These are phyloP conservation scores for Auriculariales sp. DNA, from an alignment of 768 basidiomycete genomes.

Conservation along the genomic window DNA sequence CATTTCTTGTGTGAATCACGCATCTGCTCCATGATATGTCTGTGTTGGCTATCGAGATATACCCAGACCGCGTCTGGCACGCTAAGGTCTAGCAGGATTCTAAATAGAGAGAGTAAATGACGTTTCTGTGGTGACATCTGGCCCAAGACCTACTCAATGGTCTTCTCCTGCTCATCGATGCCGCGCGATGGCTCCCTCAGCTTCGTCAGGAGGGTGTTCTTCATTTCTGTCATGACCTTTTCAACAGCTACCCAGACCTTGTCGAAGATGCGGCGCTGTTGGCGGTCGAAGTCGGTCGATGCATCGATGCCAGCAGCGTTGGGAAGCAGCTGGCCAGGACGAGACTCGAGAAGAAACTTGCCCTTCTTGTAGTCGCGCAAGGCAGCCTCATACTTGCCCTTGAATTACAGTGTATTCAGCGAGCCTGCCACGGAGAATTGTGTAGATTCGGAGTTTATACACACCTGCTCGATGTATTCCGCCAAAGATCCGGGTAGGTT, in stretches of 20 bases:
- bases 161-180: slow-evolving; percentile 92
- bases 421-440: not conserved
- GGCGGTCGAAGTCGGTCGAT: slow-evolving; percentile 37
- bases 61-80: slow-evolving; percentile 84
- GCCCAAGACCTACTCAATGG: slow-evolving; percentile 61
- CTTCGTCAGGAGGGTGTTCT: slow-evolving; percentile 56
- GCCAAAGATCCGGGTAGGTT: slow-evolving; percentile 86
- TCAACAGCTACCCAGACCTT: slow-evolving; percentile 95
- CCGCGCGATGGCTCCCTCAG: slow-evolving; percentile 66
- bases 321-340: slow-evolving; percentile 75
- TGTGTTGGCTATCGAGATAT: slow-evolving; percentile 89
- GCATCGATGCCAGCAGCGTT: slow-evolving; percentile 32
- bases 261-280: slow-evolving; percentile 85
- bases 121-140: not conserved
- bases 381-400: slow-evolving; percentile 91
- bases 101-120: slow-evolving; percentile 15
- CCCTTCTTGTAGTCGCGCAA: slow-evolving; percentile 96
- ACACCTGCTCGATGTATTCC: slow-evolving; percentile 78
- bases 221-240: slow-evolving; percentile 88
- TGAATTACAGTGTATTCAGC: not conserved
- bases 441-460: slow-evolving; percentile 12
- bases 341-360: slow-evolving; percentile 73
- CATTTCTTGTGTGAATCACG: slow-evolving; percentile 42
- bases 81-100: slow-evolving; percentile 79
- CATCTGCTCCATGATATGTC: slow-evolving; percentile 70